phyloP scores from a whole-genome alignment of 2,329 filamentous ascomycete genomes.

The Calonectria pteridis region DNA sequence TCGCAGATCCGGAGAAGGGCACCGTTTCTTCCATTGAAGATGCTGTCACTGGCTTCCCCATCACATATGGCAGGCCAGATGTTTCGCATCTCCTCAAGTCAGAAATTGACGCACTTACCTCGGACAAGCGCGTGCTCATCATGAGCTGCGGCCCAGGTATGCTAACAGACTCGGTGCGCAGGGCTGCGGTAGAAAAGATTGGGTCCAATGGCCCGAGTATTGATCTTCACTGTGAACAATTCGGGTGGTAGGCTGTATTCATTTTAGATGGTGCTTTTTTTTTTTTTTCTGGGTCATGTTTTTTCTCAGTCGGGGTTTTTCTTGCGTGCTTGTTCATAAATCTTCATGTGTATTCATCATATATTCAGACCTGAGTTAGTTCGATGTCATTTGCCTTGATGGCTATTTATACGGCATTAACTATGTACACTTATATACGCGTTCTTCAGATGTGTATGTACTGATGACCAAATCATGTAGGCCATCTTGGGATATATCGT shows the following conservation, averaged over 20 bases:
- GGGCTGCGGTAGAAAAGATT: slow-evolving; percentile 56
- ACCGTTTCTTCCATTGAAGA: slow-evolving; percentile 23
- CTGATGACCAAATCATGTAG: slow-evolving; percentile 33
- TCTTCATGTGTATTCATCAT: neutral
- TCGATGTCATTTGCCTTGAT: slow-evolving; percentile 20
- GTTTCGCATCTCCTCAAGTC: slow-evolving; percentile 50
- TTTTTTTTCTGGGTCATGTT: neutral
- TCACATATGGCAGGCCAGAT: slow-evolving; percentile 53
- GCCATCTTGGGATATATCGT: slow-evolving; percentile 41
- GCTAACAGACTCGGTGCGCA: slow-evolving; percentile 57
- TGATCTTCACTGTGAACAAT: slow-evolving; percentile 63
- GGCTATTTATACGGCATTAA: slow-evolving; percentile 31
- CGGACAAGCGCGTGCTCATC: slow-evolving; percentile 53
- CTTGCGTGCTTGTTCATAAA: neutral
- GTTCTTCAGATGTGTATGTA: slow-evolving; percentile 34
- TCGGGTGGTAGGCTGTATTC: slow-evolving; percentile 53
- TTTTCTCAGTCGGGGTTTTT: neutral
- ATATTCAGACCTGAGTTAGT: neutral
- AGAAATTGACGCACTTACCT: slow-evolving; percentile 43
- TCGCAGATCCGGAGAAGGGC: slow-evolving; percentile 30
- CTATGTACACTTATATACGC: slow-evolving; percentile 28
- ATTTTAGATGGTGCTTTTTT: neutral
- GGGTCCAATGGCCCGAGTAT: slow-evolving; percentile 56
- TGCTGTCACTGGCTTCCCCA: slow-evolving; percentile 18
- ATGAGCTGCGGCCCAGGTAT: slow-evolving; percentile 61